These are phyloP conservation scores for Pseudogymnoascus sp. DNA, from an alignment of 2,329 filamentous ascomycete species.

Conservation along the genomic window DNA sequence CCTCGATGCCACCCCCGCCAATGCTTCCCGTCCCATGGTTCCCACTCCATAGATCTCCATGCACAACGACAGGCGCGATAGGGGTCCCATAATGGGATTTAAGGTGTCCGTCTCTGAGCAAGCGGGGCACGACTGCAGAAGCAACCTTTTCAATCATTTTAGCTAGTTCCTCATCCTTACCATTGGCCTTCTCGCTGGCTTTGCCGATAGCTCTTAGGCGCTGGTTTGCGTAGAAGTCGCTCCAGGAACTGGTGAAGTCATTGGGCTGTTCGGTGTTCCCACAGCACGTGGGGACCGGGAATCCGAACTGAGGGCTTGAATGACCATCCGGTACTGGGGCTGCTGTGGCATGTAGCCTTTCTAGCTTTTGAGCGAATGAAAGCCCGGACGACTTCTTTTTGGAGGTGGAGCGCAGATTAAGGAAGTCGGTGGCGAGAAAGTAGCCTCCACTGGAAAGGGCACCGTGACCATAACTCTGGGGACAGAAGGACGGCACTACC, in stretches of 20 bases:
- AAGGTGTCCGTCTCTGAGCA: slow-evolving; percentile 64
- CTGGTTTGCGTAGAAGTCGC: slow-evolving; percentile 76
- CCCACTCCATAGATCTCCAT: slow-evolving; percentile 91
- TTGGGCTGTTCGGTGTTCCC: slow-evolving; percentile 81
- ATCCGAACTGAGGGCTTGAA: slow-evolving; percentile 64
- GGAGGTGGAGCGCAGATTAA: slow-evolving; percentile 49
- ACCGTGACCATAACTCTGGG: slow-evolving; percentile 68
- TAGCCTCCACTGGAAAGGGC: slow-evolving; percentile 35
- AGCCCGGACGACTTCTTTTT: slow-evolving; percentile 35
- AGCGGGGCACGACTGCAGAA: slow-evolving; percentile 59
- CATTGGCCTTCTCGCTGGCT: slow-evolving; percentile 53
- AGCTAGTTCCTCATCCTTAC: slow-evolving; percentile 54
- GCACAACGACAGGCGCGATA: slow-evolving; percentile 71
- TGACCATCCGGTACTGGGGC: slow-evolving; percentile 58
- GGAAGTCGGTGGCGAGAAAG: slow-evolving; percentile 71
- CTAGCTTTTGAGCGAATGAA: slow-evolving; percentile 68
- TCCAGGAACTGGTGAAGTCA: slow-evolving; percentile 64
- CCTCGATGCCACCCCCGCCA: slow-evolving; percentile 45
- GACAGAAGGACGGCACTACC: slow-evolving; percentile 67
- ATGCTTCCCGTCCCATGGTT: slow-evolving; percentile 67
- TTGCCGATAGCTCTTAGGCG: slow-evolving; percentile 60
- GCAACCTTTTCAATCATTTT: slow-evolving; percentile 59
- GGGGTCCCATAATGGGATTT: slow-evolving; percentile 36
- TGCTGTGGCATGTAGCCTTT: slow-evolving; percentile 67
- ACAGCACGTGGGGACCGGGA: slow-evolving; percentile 78